Evolutionary conservation across 1,284 basidiomycete genomes (phyloP).

Genomic region (Bjerkandera adusta): DNA sequence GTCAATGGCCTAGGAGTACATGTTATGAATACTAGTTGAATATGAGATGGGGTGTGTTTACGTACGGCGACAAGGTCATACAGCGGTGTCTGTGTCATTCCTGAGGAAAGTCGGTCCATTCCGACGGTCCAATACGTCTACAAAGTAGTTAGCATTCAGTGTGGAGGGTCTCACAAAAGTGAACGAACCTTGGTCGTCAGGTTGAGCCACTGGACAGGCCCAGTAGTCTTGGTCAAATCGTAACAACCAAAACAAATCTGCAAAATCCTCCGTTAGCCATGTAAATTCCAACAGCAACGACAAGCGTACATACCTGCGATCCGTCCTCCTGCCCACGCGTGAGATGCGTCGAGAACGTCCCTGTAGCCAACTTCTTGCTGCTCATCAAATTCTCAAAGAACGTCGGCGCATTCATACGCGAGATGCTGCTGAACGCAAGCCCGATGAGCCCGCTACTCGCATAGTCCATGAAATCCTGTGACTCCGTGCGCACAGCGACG

Average conservation of each 20-base stretch:
- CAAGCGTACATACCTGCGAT: constrained; percentile 41
- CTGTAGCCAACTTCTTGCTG: constrained; percentile 38
- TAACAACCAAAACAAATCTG: constrained; percentile 61
- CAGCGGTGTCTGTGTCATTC: constrained; percentile 21
- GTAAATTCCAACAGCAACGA: background rate
- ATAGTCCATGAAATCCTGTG: constrained; percentile 40
- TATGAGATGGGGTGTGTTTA: background rate
- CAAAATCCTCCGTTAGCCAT: background rate
- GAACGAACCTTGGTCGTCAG: constrained; percentile 30
- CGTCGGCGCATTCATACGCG: constrained; percentile 43
- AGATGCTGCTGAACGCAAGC: constrained; percentile 55
- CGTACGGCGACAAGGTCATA: constrained; percentile 38
- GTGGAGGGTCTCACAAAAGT: background rate
- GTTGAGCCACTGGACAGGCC: constrained; percentile 48
- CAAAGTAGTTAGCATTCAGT: background rate
- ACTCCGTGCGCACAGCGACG: constrained; percentile 41
- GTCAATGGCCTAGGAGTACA: constrained; percentile 49
- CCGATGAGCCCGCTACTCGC: constrained; percentile 57
- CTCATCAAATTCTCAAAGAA: constrained; percentile 62
- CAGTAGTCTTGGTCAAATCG: constrained; percentile 47
- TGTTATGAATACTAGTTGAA: too few species aligned
- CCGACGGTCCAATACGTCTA: constrained; percentile 58
- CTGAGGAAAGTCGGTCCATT: constrained; percentile 42
- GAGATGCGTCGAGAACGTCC: constrained; percentile 59
- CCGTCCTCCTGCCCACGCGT: constrained; percentile 42